phyloP scores from a whole-genome alignment of 75 land plant genomes.

The Isoetes taiwanensis region DNA sequence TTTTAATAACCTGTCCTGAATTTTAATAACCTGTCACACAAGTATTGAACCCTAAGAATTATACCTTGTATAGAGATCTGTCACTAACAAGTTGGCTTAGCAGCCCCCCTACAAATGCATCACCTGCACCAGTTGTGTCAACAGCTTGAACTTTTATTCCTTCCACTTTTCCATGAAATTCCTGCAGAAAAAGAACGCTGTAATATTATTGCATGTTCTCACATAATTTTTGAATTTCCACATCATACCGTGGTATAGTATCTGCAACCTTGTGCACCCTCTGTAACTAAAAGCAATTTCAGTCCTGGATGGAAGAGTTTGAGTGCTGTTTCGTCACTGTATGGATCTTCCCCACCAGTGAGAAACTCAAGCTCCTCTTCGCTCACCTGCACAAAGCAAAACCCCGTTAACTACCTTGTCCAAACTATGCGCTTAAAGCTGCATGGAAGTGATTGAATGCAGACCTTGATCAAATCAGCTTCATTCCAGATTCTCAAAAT shows the following conservation, averaged over 20 bases:
- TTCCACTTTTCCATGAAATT: slow-evolving; percentile 40
- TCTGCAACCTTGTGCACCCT: slow-evolving; percentile 43
- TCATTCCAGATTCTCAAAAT: slow-evolving; percentile 64
- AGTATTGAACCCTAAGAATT: no score
- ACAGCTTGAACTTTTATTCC: slow-evolving; percentile 48
- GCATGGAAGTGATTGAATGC: neutral
- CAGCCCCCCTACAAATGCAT: slow-evolving; percentile 70
- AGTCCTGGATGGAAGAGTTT: slow-evolving; percentile 32
- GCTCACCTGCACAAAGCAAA: slow-evolving; percentile 25
- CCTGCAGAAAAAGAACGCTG: slow-evolving; percentile 21
- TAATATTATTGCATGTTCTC: no score
- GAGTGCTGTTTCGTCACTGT: slow-evolving; percentile 23
- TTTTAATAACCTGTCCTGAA: no score
- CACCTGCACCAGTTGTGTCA: slow-evolving; percentile 90
- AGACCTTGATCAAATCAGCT: slow-evolving; percentile 68
- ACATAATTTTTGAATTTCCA: slow-evolving; percentile 53
- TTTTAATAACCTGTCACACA: no score
- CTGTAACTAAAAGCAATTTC: slow-evolving; percentile 36
- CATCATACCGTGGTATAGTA: slow-evolving; percentile 47
- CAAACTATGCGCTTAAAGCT: neutral
- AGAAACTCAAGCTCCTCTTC: slow-evolving; percentile 39
- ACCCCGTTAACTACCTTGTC: neutral
- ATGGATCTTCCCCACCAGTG: slow-evolving; percentile 28
- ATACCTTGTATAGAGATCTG: slow-evolving; percentile 13
- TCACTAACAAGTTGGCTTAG: slow-evolving; percentile 24